Base-by-base conservation (phyloP, 495 filamentous ascomycete genomes). In the Rhizodiscina lignyota region DNA sequence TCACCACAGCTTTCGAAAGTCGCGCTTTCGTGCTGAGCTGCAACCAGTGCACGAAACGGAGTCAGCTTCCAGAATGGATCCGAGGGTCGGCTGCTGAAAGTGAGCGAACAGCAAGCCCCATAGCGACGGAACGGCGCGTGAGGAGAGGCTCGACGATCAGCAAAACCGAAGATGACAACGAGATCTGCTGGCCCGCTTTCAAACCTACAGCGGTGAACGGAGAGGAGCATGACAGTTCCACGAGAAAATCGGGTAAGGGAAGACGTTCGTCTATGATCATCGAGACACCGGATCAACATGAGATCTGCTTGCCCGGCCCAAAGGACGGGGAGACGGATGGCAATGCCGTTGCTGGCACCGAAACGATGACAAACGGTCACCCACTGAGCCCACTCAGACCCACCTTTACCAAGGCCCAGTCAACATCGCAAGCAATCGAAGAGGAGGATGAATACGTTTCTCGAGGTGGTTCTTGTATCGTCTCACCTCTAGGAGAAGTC, bases 1-100 rank as follows among this genome's bases (percentile, higher is more conserved):
- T 76, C 13, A 92, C 89, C 0, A 63, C 83, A 12, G 87, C 72
- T 1, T 62, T 68, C 30, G 87, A 96, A 50, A 79, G 83, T 5
- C 63, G 87, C 18, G 78, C 80, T 34, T 83, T 86, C 41, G 84
- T 96, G n/a, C 56, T 96, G 1, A 80, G 72, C 40, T 72, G 78
- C 8, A 94, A 94, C 52, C 85, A 92, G 58, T 87, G 78, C 48
- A 68, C 83, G 2, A 66, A 57, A 37, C 56, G 56, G 34, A 64
- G 59, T 20, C 56, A 78, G 39, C 51, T 79, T 5, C 74, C 74
- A 1, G 35, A 31, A 0, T 78, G 73, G 73, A 63, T 76, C 29
- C 61, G 43, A 21, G 13, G 18, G 6, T 10, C 8, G 5, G n/a
- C 15, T 16, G 6, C 12, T 10, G 12, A 35, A 15, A 11, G 10